These are phyloP conservation scores for Lyophyllum decastes DNA, from an alignment of 768 basidiomycete species.

Conservation along the genomic window DNA sequence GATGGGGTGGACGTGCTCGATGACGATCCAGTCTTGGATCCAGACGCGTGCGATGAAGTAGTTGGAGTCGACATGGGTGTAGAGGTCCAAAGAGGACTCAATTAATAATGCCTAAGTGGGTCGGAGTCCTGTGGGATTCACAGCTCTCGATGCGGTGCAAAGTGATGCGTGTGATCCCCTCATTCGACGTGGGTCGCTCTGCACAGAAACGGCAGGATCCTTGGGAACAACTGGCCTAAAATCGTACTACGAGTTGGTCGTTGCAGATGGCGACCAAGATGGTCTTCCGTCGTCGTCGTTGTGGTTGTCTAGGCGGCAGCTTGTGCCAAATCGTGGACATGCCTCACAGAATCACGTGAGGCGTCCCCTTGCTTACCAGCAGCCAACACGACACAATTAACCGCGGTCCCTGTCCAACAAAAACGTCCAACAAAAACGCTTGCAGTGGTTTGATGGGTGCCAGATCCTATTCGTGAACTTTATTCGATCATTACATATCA, in stretches of 20 bases:
- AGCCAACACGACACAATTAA: too few relatives aligned
- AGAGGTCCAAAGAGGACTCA: not conserved
- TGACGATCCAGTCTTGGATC: not conserved
- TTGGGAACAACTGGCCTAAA: not conserved
- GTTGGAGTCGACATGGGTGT: conserved; percentile 2
- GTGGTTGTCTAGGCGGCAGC: not conserved
- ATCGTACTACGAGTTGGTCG: not conserved
- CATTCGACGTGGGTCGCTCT: conserved; percentile 4
- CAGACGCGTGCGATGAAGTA: not conserved
- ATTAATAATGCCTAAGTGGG: not conserved
- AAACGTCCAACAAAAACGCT: too few relatives aligned
- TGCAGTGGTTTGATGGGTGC: too few relatives aligned
- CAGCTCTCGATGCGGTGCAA: not conserved
- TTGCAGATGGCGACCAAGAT: not conserved
- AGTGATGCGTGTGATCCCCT: conserved; percentile 6
- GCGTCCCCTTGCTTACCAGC: too few relatives aligned
- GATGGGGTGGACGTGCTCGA: not conserved
- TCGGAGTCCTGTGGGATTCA: conserved; percentile 3
- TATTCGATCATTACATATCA: too few relatives aligned
- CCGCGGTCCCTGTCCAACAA: too few relatives aligned
- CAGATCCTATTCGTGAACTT: too few relatives aligned
- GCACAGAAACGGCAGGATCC: not conserved
- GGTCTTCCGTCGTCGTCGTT: not conserved
- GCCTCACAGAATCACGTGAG: too few relatives aligned
- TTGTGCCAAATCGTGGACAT: not conserved